Evolutionary conservation across 1,284 basidiomycete genomes (phyloP).

Genomic region (Rhodotorula sp.): DNA sequence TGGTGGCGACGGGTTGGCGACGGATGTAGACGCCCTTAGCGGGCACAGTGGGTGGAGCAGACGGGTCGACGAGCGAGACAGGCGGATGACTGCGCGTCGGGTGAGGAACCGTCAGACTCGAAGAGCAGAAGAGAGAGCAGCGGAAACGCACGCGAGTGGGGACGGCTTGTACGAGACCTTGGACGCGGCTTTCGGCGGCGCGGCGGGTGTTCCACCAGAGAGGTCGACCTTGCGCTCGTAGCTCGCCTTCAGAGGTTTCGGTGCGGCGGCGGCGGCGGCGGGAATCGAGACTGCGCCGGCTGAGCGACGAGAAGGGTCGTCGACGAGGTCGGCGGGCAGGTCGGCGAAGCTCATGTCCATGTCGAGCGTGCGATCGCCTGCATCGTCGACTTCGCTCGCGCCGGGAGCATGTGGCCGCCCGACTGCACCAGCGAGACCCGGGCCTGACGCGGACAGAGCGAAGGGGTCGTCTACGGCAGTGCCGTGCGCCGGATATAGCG

Average conservation of each 20-base stretch:
- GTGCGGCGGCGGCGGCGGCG: background rate
- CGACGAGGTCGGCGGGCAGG: slow-evolving; percentile 1
- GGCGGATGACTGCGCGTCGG: background rate
- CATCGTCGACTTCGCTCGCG: background rate
- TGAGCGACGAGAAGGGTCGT: background rate
- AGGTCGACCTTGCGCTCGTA: slow-evolving; percentile 3
- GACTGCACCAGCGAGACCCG: background rate
- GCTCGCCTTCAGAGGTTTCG: background rate
- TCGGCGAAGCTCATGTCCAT: slow-evolving; percentile 25
- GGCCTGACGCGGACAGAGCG: background rate
- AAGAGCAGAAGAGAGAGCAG: background rate
- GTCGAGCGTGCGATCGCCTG: background rate
- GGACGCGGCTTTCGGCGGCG: background rate
- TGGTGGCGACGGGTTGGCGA: background rate
- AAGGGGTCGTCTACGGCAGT: background rate
- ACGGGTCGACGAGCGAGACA: background rate
- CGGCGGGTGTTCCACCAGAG: background rate
- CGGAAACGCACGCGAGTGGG: background rate
- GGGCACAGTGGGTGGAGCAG: background rate
- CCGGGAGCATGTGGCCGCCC: background rate
- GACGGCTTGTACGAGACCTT: slow-evolving; percentile 11
- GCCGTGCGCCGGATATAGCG: background rate
- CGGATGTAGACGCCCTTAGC: slow-evolving; percentile 36
- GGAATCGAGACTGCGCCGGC: background rate
- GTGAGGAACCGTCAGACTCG: no score